A percentile compares a stretch with the other conserved stretches of the same genome.
Conservation (phyloP, 2,329 filamentous ascomycete genomes). For the Cercospora janseana region DNA sequence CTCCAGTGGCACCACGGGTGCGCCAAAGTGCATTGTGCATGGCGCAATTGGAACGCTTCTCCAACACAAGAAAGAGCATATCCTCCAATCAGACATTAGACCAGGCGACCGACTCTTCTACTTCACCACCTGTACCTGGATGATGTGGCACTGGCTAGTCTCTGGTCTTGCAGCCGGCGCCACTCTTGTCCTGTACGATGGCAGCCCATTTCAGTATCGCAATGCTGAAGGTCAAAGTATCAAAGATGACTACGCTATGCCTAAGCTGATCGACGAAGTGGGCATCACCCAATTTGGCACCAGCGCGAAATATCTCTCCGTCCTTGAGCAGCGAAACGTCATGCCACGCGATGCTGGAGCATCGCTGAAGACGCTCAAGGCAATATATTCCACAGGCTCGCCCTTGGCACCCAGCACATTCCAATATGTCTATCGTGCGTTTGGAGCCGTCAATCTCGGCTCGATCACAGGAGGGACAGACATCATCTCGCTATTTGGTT, state of each 20-base stretch:
- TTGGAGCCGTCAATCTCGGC: constrained; percentile 82
- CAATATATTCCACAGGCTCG: constrained; percentile 92
- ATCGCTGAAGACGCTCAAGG: constrained; percentile 60
- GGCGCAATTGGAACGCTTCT: constrained; percentile 84
- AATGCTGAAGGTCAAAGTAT: constrained; percentile 47
- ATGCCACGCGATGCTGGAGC: constrained; percentile 60
- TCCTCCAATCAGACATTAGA: constrained; percentile 78
- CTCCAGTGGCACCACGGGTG: constrained; percentile 82
- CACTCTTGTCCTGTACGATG: constrained; percentile 85
- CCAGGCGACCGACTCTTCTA: constrained; percentile 77
- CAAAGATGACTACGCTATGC: constrained; percentile 76
- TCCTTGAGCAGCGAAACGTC: constrained; percentile 76
- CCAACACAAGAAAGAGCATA: constrained; percentile 96
- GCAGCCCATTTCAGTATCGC: constrained; percentile 72
- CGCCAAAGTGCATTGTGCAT: constrained; percentile 92
- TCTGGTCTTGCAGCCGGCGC: constrained; percentile 79
- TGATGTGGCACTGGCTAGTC: constrained; percentile 99
- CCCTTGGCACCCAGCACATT: constrained; percentile 92
- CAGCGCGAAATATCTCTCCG: constrained; percentile 86
- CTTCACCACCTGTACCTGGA: constrained; percentile 94
- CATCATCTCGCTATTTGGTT: constrained; percentile 91
- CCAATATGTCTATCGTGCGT: constrained; percentile 79
- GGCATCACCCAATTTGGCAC: constrained; percentile 91
- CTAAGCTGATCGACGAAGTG: constrained; percentile 74
- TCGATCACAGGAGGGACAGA: constrained; percentile 96